Evolutionary conservation across 306 rosid species (phyloP), one percentile per base, ranked within the genome.

Genomic region (Astragalus membranaceus): DNA sequence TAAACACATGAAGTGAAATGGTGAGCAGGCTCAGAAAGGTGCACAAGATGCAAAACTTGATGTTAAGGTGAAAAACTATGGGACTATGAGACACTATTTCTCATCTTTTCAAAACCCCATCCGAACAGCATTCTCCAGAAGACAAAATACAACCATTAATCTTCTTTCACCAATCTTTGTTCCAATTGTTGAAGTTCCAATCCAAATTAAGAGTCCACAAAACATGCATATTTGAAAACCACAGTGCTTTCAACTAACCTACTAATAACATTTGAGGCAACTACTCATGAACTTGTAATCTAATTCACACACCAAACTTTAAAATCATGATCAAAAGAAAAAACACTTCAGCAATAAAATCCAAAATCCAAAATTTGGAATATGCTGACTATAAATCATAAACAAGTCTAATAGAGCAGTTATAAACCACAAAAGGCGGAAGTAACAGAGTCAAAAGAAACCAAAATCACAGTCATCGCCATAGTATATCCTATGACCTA

Each of bases 401-500:
- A 75, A 13, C 57, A 70, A 55, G 63, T 55, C 51, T 61, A 26
- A 51, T 13, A 49, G n/a, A 1, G 33, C 36, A 37, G n/a, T 4
- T 37, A 16, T 3, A 29, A 64, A 29, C 37, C n/a, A 37, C 60
- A 35, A 63, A 41, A 30, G 42, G 58, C 50, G 55, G 70, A 83
- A 60, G 65, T 71, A 74, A 72, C 26, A 44, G 10, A 62, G 56
- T 47, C 23, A 2, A 61, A 36, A 47, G 20, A 69, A 52, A 15
- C 64, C 69, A 50, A 65, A 78, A 43, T 49, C 50, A 57, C 35
- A 65, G 43, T 33, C 70, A 47, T 70, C 2, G 39, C 78, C 77
- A 78, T 69, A 73, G 55, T 62, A 74, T 62, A 74, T 60, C 66
- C 81, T 78, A 75, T 77, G 83, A 74, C 66, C 82, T 80, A 75